phyloP scores from a whole-genome alignment of 2,329 filamentous ascomycete species.

The Cercospora sp. region DNA sequence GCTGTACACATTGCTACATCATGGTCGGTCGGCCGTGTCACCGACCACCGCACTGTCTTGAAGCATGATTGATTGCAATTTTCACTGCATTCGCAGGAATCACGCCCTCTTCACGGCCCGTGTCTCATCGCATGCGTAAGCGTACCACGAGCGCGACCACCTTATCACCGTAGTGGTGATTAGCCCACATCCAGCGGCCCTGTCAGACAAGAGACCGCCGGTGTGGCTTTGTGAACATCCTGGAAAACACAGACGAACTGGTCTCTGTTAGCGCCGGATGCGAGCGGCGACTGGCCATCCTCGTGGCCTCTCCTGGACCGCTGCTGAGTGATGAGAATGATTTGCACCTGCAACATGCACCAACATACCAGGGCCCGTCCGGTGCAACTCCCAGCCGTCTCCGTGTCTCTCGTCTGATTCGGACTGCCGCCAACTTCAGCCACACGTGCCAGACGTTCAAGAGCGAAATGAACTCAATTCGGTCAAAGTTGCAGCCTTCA shows the following conservation, averaged over 20 bases:
- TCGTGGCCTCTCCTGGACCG: not conserved
- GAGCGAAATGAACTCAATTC: not conserved
- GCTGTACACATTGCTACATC: not conserved
- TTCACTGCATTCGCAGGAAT: not conserved
- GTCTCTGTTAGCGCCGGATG: slow-evolving; percentile 15
- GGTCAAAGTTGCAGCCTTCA: slow-evolving; percentile 6
- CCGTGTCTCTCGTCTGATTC: not conserved
- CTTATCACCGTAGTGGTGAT: slow-evolving; percentile 2
- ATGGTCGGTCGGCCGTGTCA: not conserved
- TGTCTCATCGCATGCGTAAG: slow-evolving; percentile 19
- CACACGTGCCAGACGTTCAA: not conserved
- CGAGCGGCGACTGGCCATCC: slow-evolving; percentile 11
- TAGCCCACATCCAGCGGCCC: not conserved
- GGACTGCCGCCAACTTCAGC: not conserved
- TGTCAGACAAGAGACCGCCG: not conserved
- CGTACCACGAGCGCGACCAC: slow-evolving; percentile 15
- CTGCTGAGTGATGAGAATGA: not conserved
- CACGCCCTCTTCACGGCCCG: slow-evolving; percentile 7
- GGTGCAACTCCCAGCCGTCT: not conserved
- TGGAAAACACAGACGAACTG: slow-evolving; percentile 9
- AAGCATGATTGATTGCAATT: not conserved
- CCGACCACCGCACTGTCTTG: not conserved
- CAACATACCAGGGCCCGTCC: not conserved
- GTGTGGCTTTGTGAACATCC: slow-evolving; percentile 11
- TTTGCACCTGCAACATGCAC: not conserved